Percentiles rank a stretch among this genome's conserved stretches.
These are phyloP conservation scores for Hypoxylon rickii DNA, from an alignment of 495 filamentous ascomycete genomes.

Conservation along the genomic window DNA sequence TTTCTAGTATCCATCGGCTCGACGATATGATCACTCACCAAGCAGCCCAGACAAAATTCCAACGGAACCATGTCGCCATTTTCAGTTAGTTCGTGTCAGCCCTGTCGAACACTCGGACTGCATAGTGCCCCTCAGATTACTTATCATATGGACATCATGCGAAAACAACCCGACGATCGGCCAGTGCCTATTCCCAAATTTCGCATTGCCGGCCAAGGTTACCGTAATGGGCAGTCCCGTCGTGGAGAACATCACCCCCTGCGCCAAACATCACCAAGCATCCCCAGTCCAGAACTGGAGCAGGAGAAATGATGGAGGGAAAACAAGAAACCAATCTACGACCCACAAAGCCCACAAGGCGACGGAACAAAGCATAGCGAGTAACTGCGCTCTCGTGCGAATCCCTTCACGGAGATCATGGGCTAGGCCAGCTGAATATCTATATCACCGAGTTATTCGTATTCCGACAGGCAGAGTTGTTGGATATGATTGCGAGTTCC, in stretches of 20 bases:
- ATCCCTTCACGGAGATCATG: no score
- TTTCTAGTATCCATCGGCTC: no score
- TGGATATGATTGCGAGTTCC: slow-evolving; percentile 11
- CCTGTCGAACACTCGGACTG: slow-evolving; percentile 32
- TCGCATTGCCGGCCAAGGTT: slow-evolving; percentile 23
- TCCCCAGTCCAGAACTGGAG: slow-evolving; percentile 19
- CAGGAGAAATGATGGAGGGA: slow-evolving; percentile 4
- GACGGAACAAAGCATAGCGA: slow-evolving; percentile 5
- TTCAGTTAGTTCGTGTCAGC: slow-evolving; percentile 31
- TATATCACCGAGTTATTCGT: slow-evolving; percentile 20
- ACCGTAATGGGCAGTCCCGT: slow-evolving; percentile 17
- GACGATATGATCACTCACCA: no score
- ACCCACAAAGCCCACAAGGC: slow-evolving; percentile 10
- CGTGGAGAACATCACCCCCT: slow-evolving; percentile 15
- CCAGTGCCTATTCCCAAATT: slow-evolving; percentile 18
- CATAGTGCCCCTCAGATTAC: slow-evolving; percentile 23
- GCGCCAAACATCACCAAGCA: slow-evolving; percentile 8
- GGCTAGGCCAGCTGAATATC: slow-evolving; percentile 23
- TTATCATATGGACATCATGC: slow-evolving; percentile 37
- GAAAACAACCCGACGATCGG: slow-evolving; percentile 24
- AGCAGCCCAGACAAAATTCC: no score
- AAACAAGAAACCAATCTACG: no score
- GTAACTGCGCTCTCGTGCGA: no score
- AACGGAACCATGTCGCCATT: slow-evolving; percentile 10
- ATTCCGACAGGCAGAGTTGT: not conserved